Percentiles rank a stretch among this genome's conserved stretches.
Evolutionary conservation across 2,329 filamentous ascomycete species (phyloP).

Genomic region (Neopestalotiopsis sp.): DNA sequence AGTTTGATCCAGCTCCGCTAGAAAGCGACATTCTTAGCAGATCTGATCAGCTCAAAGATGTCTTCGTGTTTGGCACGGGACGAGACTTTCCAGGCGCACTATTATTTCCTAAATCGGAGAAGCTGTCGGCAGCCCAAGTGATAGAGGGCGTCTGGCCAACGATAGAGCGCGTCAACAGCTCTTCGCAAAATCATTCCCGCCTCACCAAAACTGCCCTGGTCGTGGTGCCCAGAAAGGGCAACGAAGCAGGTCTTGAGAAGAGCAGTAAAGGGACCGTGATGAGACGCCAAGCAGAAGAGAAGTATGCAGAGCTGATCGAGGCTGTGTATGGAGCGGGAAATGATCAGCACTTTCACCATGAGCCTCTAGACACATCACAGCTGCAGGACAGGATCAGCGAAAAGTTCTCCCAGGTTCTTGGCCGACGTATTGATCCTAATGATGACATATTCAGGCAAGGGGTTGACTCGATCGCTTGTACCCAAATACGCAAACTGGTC

Average conservation of each 20-base stretch:
- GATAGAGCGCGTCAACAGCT: conserved; percentile 53
- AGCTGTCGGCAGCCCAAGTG: conserved; percentile 41
- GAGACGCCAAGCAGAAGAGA: conserved; percentile 54
- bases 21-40: conserved; percentile 60
- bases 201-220: conserved; percentile 58
- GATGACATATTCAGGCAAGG: conserved; percentile 63
- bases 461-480: conserved; percentile 64
- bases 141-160: conserved; percentile 46
- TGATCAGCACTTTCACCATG: not conserved
- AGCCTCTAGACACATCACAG: conserved; percentile 36
- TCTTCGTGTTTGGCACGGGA: conserved; percentile 66
- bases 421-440: conserved; percentile 36
- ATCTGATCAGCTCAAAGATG: conserved; percentile 52
- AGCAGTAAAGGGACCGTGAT: conserved; percentile 69
- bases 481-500: conserved; percentile 52
- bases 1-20: conserved; percentile 68
- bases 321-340: conserved; percentile 42
- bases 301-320: conserved; percentile 53
- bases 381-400: conserved; percentile 38
- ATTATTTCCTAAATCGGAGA: conserved; percentile 49
- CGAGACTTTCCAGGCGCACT: conserved; percentile 61
- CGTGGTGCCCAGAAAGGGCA: conserved; percentile 41
- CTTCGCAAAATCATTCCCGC: conserved; percentile 55
- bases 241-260: conserved; percentile 50
- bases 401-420: conserved; percentile 39